Evolutionary conservation across 768 basidiomycete genomes (phyloP), one percentile per base, ranked within the genome.

Genomic region (Tricholoma terreum): DNA sequence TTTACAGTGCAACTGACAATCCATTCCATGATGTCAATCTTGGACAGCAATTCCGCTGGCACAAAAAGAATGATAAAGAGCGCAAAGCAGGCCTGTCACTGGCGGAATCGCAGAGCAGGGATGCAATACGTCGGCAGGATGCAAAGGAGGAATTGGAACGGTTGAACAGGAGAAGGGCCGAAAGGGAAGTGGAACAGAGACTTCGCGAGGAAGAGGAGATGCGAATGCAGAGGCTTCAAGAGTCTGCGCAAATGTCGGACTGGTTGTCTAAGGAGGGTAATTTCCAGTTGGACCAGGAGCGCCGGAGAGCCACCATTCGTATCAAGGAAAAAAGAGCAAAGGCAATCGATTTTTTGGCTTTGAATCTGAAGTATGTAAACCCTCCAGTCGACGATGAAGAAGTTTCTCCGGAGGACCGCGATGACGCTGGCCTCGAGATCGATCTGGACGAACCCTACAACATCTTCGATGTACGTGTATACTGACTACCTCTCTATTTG

Each of bases 391-490:
- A 87, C 31, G 82, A 86, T n/a, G 86, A 84, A 7, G 81, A 84
- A 50, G 74, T n/a, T 38, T 50, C 49, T 33, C 53, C 77, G 35
- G 70, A 65, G 11, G 81, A 81, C 33, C 81, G 85, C 58, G 94
- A 94, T 21, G 92, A 92, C 57, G 84, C 89, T 45, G 94, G 93
- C 24, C 80, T 99, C 51, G 97, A 99, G 72, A 97, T 98, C 65
- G 97, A 99, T 69, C 81, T 98, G 45, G 97, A 99, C 62, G 97
- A 99, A 68, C 97, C 97, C 1, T 99, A 98, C 75, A 92, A 90
- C 64, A 98, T 99, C 62, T 88, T 98, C 61, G 93, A 97, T 61
- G 95, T 94, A 69, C 60, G 90, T 77, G n/a, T 52, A 52, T 21
- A 36, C 11, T 45, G 4, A 45, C 9, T 15, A 30, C 49, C n/a